Evolutionary conservation across 345 rosid species (phyloP), one percentile per base, ranked within the genome.

Genomic region (Heritiera fomes): DNA sequence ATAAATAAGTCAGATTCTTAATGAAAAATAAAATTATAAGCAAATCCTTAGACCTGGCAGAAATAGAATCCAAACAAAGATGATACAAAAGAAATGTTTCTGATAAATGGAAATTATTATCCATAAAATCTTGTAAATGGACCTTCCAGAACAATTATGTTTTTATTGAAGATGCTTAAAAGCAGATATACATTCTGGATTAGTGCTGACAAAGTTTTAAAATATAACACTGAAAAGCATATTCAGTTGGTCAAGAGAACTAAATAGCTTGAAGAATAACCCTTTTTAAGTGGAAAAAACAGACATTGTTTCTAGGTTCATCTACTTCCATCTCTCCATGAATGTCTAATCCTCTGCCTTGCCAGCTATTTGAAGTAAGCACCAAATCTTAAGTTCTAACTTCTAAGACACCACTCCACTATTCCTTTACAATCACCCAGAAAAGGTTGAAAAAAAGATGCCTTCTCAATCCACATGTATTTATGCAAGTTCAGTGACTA

Each of bases 1-100:
- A 82, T 49, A 49, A 78, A 34, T 23, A 23, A 40, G 50, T 83
- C 77, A 84, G 65, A 73, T n/a, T 49, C 4, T 28, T 50, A 47
- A 28, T 38, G 45, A 15, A 43, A 46, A 13, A 49, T 0, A 56
- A 53, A 17, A 41, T 0, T 55, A 32, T 53, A 55, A 34, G 47
- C 32, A 28, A 30, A 11, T 9, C 59, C 59, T 34, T 61, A 18
- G 56, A 61, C 46, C 32, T 12, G 32, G 71, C 60, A 55, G 58
- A 20, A 20, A 8, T 32, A 82, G 47, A 40, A 72, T 55, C 17
- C 13, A 34, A 55, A 47, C 64, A 73, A 59, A 77, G 41, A 67
- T 38, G 12, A n/a, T 53, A 68, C 12, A 32, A 20, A 61, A 18
- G 67, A 71, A 23, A 75, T 43, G 45, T 32, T 17, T 17, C 47